phyloP scores from a whole-genome alignment of 2,329 filamentous ascomycete genomes.

The Cordyceps javanica region DNA sequence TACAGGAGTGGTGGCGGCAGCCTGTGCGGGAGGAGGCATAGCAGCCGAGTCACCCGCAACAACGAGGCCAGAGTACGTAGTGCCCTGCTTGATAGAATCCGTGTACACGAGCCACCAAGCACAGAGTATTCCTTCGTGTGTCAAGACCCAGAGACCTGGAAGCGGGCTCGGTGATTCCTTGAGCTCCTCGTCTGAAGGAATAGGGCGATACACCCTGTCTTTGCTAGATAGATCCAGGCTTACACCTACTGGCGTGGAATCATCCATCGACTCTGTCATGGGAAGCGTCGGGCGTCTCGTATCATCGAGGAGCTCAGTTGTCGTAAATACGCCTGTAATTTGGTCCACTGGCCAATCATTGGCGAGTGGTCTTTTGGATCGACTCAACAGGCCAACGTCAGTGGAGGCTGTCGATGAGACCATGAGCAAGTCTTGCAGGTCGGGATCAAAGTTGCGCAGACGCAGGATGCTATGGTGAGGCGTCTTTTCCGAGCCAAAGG shows the following conservation, averaged over 20 bases:
- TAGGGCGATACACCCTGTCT: constrained; percentile 71
- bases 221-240: constrained; percentile 78
- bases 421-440: constrained; percentile 74
- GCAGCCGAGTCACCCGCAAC: constrained; percentile 31
- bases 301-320: constrained; percentile 67
- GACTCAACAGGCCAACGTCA: constrained; percentile 72
- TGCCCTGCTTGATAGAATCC: constrained; percentile 71
- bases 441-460: constrained; percentile 72
- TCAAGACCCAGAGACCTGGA: constrained; percentile 78
- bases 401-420: constrained; percentile 73
- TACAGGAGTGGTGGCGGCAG: not conserved
- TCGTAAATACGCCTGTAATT: constrained; percentile 65
- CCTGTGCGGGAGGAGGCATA: constrained; percentile 23
- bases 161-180: constrained; percentile 73
- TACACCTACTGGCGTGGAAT: constrained; percentile 75
- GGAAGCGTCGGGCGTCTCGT: constrained; percentile 70
- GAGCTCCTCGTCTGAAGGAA: constrained; percentile 69
- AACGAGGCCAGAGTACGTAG: constrained; percentile 65
- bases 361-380: constrained; percentile 63
- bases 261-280: constrained; percentile 51
- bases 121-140: constrained; percentile 78
- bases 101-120: constrained; percentile 92
- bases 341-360: constrained; percentile 51
- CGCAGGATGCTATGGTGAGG: constrained; percentile 75
- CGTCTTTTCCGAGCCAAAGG: constrained; percentile 59